A percentile compares a stretch with the other conserved stretches of the same genome.
These are phyloP conservation scores for Cetraspora pellucida DNA, from an alignment of 192 early-diverging fungal genomes.

Conservation along the genomic window DNA sequence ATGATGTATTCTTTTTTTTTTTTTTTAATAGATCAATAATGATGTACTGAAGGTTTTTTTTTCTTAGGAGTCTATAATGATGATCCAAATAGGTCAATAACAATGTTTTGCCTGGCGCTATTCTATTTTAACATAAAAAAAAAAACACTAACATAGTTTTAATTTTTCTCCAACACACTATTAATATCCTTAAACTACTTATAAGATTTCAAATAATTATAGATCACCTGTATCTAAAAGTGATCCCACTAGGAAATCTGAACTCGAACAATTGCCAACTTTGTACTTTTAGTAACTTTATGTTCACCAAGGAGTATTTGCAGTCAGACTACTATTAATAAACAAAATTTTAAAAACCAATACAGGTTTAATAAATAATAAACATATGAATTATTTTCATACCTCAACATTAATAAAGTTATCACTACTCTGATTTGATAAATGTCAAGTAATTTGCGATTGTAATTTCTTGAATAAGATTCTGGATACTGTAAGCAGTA, in stretches of 20 bases:
- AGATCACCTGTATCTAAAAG: slow-evolving; percentile 54
- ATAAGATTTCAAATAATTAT: background rate
- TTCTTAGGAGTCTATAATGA: too few relatives aligned
- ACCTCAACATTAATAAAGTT: slow-evolving; percentile 46
- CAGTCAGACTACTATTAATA: slow-evolving; percentile 46
- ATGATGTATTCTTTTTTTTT: too few relatives aligned
- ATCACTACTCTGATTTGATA: slow-evolving; percentile 48
- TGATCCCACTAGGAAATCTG: slow-evolving; percentile 63
- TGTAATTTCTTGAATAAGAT: too few relatives aligned
- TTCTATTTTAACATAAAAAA: too few relatives aligned
- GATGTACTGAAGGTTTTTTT: too few relatives aligned
- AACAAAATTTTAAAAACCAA: background rate
- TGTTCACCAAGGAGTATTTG: slow-evolving; percentile 59
- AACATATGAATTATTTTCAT: background rate
- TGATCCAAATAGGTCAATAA: too few relatives aligned
- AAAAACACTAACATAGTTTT: too few relatives aligned
- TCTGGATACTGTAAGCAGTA: too few relatives aligned
- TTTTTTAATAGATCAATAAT: too few relatives aligned
- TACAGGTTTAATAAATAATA: background rate
- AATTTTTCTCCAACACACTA: background rate
- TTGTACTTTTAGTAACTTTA: slow-evolving; percentile 55
- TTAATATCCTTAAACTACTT: background rate
- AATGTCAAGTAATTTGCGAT: slow-evolving; percentile 48
- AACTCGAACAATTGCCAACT: slow-evolving; percentile 63
- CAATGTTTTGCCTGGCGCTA: too few relatives aligned